A percentile compares a stretch with the other conserved stretches of the same genome.
phyloP scores from a whole-genome alignment of 352 stramenopile species.

The Phytopythium sindhum region DNA sequence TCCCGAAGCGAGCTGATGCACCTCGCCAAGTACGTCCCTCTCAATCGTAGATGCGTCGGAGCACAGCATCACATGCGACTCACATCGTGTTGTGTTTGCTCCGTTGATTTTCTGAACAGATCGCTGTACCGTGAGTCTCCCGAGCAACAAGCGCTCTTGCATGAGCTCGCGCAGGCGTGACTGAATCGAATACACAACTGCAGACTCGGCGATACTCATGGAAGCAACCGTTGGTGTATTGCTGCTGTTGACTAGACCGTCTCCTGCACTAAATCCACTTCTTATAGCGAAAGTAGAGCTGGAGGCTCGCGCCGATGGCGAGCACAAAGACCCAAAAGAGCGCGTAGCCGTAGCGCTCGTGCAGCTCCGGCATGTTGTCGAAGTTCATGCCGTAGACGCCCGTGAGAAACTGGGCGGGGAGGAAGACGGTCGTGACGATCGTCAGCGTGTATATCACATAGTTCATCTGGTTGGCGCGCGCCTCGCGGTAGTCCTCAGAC shows the following conservation, averaged over 20 bases:
- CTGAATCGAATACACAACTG: neutral
- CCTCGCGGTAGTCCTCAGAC: conserved; percentile 81
- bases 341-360: conserved; percentile 74
- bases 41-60: neutral
- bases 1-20: conserved; percentile 36
- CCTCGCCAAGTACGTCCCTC: conserved; percentile 38
- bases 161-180: conserved; percentile 15
- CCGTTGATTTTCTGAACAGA: conserved; percentile 15
- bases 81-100: neutral
- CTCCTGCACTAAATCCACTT: conserved; percentile 66
- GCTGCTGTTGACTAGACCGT: neutral
- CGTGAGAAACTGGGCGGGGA: conserved; percentile 86
- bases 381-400: conserved; percentile 92
- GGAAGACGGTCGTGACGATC: conserved; percentile 86
- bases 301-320: conserved; percentile 54
- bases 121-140: conserved; percentile 61
- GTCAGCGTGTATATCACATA: conserved; percentile 90
- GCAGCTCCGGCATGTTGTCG: conserved; percentile 85
- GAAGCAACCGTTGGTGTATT: neutral
- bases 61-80: neutral
- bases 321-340: conserved; percentile 83
- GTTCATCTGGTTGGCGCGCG: conserved; percentile 85
- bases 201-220: neutral
- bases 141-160: conserved; percentile 46
- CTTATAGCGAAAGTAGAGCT: conserved; percentile 84